Evolutionary conservation across 148 eudicot species (phyloP), one percentile per base, ranked within the genome.

Genomic region (Nyssa sinensis): DNA sequence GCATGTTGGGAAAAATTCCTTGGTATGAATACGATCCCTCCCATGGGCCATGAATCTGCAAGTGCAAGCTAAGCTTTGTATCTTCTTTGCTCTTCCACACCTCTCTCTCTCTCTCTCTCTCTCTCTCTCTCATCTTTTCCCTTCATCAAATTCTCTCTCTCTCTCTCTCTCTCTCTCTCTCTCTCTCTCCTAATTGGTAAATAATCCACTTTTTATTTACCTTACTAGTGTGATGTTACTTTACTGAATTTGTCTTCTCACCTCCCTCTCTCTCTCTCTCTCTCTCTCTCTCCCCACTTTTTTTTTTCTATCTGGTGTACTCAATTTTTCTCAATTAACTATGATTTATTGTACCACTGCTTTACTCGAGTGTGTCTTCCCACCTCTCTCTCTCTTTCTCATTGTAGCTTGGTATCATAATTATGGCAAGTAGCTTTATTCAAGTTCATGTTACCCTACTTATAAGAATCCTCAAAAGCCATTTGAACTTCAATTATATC

Each of bases 341-440:
- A n/a, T n/a, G n/a, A n/a, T n/a, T 44, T 44, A 44, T 44, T 44
- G 51, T n/a, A n/a, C n/a, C 28, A 5, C 47, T 47, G 32, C 75
- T 44, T 62, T 62, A 60, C 74, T 37, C 64, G 39, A 70, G 5
- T 64, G 14, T 34, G 70, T 33, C 62, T 64, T 33, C 19, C 71
- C 62, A 69, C 44, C 70, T 39, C 55, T 66, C 70, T 33, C 70
- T 53, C 53, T 39, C 51, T 37, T 19, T 49, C 25, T n/a, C n/a
- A n/a, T n/a, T n/a, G n/a, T 59, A 25, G 30, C 34, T 29, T 17
- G 39, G 47, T 28, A 13, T 61, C 77, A 73, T 71, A 11, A 64
- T 71, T 71, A 66, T 49, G 63, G 80, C 71, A 65, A 55, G 80
- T 51, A 29, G 70, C 80, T 71, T 71, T 31, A 37, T 51, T 34